Percentiles rank a stretch among this genome's conserved stretches.
These are phyloP conservation scores for Kwoniella dejecticola DNA, from an alignment of 768 basidiomycete genomes.

Conservation along the genomic window DNA sequence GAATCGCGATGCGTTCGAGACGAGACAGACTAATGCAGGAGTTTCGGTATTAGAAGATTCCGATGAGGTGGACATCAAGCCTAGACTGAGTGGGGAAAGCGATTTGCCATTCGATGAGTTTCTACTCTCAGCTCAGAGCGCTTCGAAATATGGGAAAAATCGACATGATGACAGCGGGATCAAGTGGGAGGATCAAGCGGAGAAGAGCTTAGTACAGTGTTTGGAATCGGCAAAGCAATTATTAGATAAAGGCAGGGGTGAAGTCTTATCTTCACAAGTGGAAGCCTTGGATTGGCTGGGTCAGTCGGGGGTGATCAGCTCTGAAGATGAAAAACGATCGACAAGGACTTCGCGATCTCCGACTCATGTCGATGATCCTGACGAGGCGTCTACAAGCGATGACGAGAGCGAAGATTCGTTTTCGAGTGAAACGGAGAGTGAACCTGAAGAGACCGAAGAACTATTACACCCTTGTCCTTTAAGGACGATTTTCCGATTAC, in stretches of 20 bases:
- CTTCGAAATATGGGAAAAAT: neutral
- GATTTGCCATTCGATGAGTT: neutral
- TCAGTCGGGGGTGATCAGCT: neutral
- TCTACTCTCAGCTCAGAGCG: neutral
- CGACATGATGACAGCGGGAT: neutral
- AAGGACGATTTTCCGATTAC: constrained; percentile 36
- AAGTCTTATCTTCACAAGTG: constrained; percentile 10
- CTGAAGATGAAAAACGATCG: neutral
- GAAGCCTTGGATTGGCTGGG: constrained; percentile 28
- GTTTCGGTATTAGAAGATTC: too few species aligned
- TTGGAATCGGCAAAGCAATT: constrained; percentile 10
- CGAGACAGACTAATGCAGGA: too few species aligned
- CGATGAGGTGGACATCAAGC: constrained; percentile 9
- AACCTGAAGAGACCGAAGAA: constrained; percentile 8
- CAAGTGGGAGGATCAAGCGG: constrained; percentile 34
- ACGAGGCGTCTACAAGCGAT: neutral
- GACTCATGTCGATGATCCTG: neutral
- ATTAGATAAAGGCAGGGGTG: constrained; percentile 8
- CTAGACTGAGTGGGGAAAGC: neutral
- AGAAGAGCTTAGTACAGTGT: constrained; percentile 20
- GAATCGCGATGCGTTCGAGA: neutral
- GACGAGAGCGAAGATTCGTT: neutral
- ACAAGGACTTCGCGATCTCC: neutral
- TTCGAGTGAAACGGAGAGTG: neutral
- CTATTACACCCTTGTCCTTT: constrained; percentile 32